Conservation (phyloP, 2,329 filamentous ascomycete genomes). For the Scedosporium apiospermum region DNA sequence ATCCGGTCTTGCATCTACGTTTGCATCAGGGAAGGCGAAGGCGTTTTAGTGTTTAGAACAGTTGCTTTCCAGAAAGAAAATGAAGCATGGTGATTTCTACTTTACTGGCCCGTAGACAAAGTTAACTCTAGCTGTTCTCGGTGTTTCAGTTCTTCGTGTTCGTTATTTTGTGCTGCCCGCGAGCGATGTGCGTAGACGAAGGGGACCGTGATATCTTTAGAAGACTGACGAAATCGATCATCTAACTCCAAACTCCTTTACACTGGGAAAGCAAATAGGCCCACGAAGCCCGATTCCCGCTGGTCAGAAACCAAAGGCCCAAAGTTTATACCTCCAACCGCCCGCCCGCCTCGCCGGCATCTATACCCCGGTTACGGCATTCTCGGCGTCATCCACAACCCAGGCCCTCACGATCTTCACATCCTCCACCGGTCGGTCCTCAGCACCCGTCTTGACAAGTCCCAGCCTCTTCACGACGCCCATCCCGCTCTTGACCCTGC, state of each 20-base stretch:
- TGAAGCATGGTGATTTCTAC: background rate
- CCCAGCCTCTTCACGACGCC: slow-evolving; percentile 80
- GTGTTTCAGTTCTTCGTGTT: no score
- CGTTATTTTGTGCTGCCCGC: no score
- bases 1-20: background rate
- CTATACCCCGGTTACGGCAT: slow-evolving; percentile 1
- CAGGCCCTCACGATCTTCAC: slow-evolving; percentile 69
- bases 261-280: no score
- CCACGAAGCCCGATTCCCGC: no score
- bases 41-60: background rate
- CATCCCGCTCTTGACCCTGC: slow-evolving; percentile 77
- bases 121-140: no score
- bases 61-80: background rate
- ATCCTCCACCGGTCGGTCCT: slow-evolving; percentile 74
- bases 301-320: no score
- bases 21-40: background rate
- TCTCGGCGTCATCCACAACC: slow-evolving; percentile 52
- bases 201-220: background rate
- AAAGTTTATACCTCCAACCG: no score
- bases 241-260: background rate
- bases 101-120: no score
- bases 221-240: background rate
- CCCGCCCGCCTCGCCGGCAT: background rate
- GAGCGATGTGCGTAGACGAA: background rate
- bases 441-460: slow-evolving; percentile 68